phyloP scores from a whole-genome alignment of 129 eudicot species.

The Apium graveolens region DNA sequence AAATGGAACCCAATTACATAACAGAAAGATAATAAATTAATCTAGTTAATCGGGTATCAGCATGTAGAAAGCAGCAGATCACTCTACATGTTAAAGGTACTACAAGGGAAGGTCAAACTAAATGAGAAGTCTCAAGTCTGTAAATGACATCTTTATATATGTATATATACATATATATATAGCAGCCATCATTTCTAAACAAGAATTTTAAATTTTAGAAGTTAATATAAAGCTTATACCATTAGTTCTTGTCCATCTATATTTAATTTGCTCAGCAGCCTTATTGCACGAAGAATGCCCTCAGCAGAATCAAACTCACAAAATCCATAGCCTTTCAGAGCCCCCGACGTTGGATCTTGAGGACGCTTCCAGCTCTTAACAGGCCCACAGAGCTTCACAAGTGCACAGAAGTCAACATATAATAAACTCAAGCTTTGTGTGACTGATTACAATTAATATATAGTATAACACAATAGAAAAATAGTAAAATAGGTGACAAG shows the following conservation, averaged over 20 bases:
- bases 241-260: slow-evolving; percentile 88
- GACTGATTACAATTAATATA: not conserved
- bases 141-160: no score
- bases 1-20: slow-evolving; percentile 2
- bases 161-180: no score
- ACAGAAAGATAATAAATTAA: not conserved
- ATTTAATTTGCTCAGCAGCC: slow-evolving; percentile 73
- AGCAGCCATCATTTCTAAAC: not conserved
- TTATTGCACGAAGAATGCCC: slow-evolving; percentile 88
- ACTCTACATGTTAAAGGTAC: not conserved
- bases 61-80: not conserved
- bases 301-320: slow-evolving; percentile 97
- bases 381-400: slow-evolving; percentile 85
- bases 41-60: not conserved
- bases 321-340: slow-evolving; percentile 77
- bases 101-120: not conserved
- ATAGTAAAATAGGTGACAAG: not conserved
- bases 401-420: not conserved
- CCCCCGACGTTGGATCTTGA: slow-evolving; percentile 78
- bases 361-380: slow-evolving; percentile 96
- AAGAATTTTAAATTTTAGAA: not conserved
- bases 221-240: slow-evolving; percentile 38
- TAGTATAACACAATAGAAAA: not conserved
- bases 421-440: not conserved
- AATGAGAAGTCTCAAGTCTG: not conserved